A percentile compares a stretch with the other conserved stretches of the same genome.
These are phyloP conservation scores for Lactarius sanguifluus DNA, from an alignment of 768 basidiomycete species.

Conservation along the genomic window DNA sequence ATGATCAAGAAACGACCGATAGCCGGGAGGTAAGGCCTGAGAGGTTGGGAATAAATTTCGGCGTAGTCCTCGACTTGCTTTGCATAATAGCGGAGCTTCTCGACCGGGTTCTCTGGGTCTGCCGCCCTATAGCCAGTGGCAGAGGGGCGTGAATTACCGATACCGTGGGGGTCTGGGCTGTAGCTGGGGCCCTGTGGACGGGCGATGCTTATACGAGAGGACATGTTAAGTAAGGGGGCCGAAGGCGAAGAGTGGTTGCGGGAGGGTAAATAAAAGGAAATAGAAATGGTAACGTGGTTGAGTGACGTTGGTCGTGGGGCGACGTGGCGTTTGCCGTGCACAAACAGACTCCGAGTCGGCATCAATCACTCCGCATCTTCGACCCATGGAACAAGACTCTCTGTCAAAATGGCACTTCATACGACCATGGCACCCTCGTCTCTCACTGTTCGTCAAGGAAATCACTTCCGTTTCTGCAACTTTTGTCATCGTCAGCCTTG, in stretches of 20 bases:
- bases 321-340: constrained; percentile 4
- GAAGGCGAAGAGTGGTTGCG: background rate
- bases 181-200: constrained; percentile 58
- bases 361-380: background rate
- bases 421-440: constrained; percentile 70
- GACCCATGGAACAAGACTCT: constrained; percentile 1
- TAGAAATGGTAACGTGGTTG: background rate
- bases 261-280: background rate
- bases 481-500: constrained; percentile 51
- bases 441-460: constrained; percentile 72
- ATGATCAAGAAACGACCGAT: constrained; percentile 97
- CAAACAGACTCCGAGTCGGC: background rate
- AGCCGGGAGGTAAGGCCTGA: constrained; percentile 91
- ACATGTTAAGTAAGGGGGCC: constrained; percentile 45
- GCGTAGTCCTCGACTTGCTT: constrained; percentile 87
- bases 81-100: constrained; percentile 68
- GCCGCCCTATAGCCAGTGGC: constrained; percentile 69
- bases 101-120: constrained; percentile 78
- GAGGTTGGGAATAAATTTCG: constrained; percentile 89
- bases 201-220: constrained; percentile 79
- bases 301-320: background rate
- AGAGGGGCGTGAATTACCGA: constrained; percentile 68
- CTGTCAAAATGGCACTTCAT: constrained; percentile 61
- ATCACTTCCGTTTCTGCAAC: constrained; percentile 85
- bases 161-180: constrained; percentile 75